Base-by-base conservation (phyloP, 2,329 filamentous ascomycete species). In the Metarhizium rileyi region DNA sequence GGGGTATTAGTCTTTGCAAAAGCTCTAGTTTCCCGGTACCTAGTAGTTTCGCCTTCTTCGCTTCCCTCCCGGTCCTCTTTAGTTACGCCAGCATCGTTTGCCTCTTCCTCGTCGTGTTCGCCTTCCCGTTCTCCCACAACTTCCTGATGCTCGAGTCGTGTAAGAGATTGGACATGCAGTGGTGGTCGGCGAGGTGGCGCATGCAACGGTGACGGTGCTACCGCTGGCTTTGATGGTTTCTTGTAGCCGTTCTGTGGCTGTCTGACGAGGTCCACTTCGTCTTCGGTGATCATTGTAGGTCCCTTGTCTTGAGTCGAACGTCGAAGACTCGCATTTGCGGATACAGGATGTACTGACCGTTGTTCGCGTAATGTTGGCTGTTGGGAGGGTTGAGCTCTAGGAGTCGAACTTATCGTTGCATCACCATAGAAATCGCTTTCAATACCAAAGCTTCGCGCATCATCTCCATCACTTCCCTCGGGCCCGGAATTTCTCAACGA, bases 371-470 rank as follows among this genome's bases (percentile, higher is more conserved):
- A n/a, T 10, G 40, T 41, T 28, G 42, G 42, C 8, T 41, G 42
- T 12, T 44, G 51, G 25, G 41, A 12, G 16, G 22, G 27, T n/a
- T 22, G 44, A 12, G 48, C 48, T 16, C 49, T 53, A 36, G 62
- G 57, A 4, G 62, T 59, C 41, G 63, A 63, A 46, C 50, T 58
- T 59, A 70, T 67, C 51, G 61, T 64, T n/a, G 67, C 67, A 53
- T 68, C 61, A 26, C 60, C 63, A 50, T 61, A 70, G 42, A 57
- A 63, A 45, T 67, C 64, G 46, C 60, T 66, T 52, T 70, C 67
- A 27, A 65, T 58, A 3, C 49, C 59, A 55, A 70, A 70, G 46
- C 66, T 68, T 22, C 64, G 60, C 14, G 55, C 54, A 48, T 66
- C 67, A 38, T 65, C 65, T 14, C 49, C 51, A 12, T 66, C 65